phyloP scores from a whole-genome alignment of 345 rosid species.

The Camelina hispida region DNA sequence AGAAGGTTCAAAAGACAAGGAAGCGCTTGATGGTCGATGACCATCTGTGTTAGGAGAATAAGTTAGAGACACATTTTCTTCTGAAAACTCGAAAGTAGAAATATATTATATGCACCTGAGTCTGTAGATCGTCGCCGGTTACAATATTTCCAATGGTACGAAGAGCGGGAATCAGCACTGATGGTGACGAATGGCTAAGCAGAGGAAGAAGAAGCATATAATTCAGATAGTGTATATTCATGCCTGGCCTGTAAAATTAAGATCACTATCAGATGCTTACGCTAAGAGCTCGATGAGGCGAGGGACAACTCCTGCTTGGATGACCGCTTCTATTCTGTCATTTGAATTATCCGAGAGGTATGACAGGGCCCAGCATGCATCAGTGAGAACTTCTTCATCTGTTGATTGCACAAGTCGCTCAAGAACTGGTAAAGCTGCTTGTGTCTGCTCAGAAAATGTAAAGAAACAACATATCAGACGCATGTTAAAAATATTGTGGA shows the following conservation, averaged over 20 bases:
- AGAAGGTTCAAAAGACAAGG: slow-evolving; percentile 68
- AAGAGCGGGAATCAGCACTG: slow-evolving; percentile 85
- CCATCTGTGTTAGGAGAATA: slow-evolving; percentile 50
- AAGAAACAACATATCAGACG: slow-evolving; percentile 28
- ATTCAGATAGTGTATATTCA: slow-evolving; percentile 26
- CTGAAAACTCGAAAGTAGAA: background rate
- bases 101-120: slow-evolving; percentile 60
- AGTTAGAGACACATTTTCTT: slow-evolving; percentile 26
- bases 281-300: slow-evolving; percentile 68
- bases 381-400: slow-evolving; percentile 86
- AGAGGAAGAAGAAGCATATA: slow-evolving; percentile 5
- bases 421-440: slow-evolving; percentile 78
- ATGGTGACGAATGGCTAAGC: slow-evolving; percentile 68
- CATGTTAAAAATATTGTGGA: slow-evolving; percentile 19
- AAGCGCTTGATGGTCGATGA: slow-evolving; percentile 67
- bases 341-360: slow-evolving; percentile 74
- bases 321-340: slow-evolving; percentile 80
- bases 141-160: slow-evolving; percentile 90
- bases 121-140: slow-evolving; percentile 79
- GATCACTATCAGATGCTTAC: slow-evolving; percentile 53
- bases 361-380: slow-evolving; percentile 88
- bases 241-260: background rate
- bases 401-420: slow-evolving; percentile 66
- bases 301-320: slow-evolving; percentile 72
- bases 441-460: slow-evolving; percentile 52